Evolutionary conservation across 2,329 filamentous ascomycete species (phyloP).

Genomic region (Talaromyces sp.): DNA sequence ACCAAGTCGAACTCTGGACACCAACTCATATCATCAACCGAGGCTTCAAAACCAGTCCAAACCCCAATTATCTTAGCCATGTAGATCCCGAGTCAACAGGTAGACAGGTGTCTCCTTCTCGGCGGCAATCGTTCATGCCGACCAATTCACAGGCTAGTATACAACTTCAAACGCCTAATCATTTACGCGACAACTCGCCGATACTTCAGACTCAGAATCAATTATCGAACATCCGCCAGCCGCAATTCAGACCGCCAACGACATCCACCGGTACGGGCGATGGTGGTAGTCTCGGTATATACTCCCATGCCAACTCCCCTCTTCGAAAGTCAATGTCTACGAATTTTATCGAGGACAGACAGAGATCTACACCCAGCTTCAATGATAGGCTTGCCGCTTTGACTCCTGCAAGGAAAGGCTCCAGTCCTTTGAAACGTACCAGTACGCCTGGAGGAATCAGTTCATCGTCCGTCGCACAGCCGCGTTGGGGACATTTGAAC

Average conservation of each 20-base stretch:
- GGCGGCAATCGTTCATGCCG: slow-evolving; percentile 19
- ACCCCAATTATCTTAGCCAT: slow-evolving; percentile 72
- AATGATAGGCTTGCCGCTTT: slow-evolving; percentile 37
- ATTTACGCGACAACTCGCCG: slow-evolving; percentile 49
- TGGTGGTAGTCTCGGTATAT: slow-evolving; percentile 77
- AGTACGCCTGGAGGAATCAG: slow-evolving; percentile 13
- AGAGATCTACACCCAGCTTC: slow-evolving; percentile 38
- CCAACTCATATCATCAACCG: slow-evolving; percentile 65
- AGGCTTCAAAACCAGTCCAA: slow-evolving; percentile 76
- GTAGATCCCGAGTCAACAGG: slow-evolving; percentile 63
- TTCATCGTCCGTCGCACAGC: neutral
- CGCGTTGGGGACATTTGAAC: slow-evolving; percentile 11
- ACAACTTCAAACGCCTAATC: slow-evolving; percentile 39
- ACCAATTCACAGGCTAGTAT: slow-evolving; percentile 26
- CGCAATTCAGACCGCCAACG: slow-evolving; percentile 49
- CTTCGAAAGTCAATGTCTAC: slow-evolving; percentile 71
- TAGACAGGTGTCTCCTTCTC: slow-evolving; percentile 20
- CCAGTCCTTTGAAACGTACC: slow-evolving; percentile 24
- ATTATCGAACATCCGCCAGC: slow-evolving; percentile 48
- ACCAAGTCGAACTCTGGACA: slow-evolving; percentile 61
- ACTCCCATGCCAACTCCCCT: slow-evolving; percentile 75
- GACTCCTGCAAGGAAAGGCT: slow-evolving; percentile 31
- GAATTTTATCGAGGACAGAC: slow-evolving; percentile 42
- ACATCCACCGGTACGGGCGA: slow-evolving; percentile 45
- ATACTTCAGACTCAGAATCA: slow-evolving; percentile 37